Conservation (phyloP, 257 asterid species). For the Plantago elongata region DNA sequence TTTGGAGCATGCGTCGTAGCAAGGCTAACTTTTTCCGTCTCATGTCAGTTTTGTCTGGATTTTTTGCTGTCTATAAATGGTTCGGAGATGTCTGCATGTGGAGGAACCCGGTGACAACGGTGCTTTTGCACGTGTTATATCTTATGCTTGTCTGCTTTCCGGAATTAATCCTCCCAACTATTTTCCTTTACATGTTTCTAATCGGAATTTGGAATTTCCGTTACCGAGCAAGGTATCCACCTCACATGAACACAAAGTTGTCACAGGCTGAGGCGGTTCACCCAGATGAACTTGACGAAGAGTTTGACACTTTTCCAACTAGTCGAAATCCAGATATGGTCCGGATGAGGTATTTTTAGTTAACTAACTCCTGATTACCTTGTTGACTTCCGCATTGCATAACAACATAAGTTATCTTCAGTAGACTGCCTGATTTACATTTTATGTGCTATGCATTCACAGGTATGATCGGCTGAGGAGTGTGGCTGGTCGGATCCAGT, state of each 20-base stretch:
- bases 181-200: conserved; percentile 26
- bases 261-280: conserved; percentile 25
- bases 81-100: conserved; percentile 19
- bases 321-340: conserved; percentile 10
- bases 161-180: conserved; percentile 23
- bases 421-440: not conserved
- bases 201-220: conserved; percentile 26
- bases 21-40: conserved; percentile 27
- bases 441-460: not conserved
- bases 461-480: conserved; percentile 23
- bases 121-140: conserved; percentile 20
- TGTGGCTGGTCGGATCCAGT: conserved; percentile 23
- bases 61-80: conserved; percentile 25
- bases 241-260: conserved; percentile 25
- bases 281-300: conserved; percentile 29
- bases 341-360: conserved; percentile 17
- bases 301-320: conserved; percentile 26
- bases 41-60: conserved; percentile 19
- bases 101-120: conserved; percentile 25
- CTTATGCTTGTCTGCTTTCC: conserved; percentile 23
- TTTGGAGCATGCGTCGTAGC: conserved; percentile 29
- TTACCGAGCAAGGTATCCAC: conserved; percentile 24
- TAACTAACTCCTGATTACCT: not conserved
- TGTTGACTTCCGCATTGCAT: not conserved
- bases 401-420: too few species aligned